These are phyloP conservation scores for Aspergillus sp. DNA, from an alignment of 2,329 filamentous ascomycete genomes.

Conservation along the genomic window DNA sequence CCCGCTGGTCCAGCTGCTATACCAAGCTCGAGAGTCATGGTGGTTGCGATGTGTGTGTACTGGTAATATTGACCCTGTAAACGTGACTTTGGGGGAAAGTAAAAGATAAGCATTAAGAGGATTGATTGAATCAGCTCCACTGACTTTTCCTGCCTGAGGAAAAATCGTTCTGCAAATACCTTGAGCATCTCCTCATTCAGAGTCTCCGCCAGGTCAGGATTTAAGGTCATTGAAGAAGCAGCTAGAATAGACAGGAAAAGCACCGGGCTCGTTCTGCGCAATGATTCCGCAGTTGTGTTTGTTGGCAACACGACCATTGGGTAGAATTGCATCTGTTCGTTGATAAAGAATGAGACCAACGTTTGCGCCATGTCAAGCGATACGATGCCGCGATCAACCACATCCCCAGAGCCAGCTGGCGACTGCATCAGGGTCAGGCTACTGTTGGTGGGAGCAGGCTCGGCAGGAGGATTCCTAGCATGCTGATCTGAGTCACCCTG, in stretches of 20 bases:
- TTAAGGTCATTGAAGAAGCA: not conserved
- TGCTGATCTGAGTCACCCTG: not conserved
- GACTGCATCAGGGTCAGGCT: not conserved
- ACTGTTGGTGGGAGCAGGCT: not conserved
- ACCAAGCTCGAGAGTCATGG: slow-evolving; percentile 4
- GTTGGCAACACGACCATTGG: not conserved
- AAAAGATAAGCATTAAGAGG: slow-evolving; percentile 52
- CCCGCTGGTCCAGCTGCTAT: not conserved
- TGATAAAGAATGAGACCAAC: not conserved
- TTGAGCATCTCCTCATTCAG: slow-evolving; percentile 4
- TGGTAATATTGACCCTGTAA: slow-evolving; percentile 54
- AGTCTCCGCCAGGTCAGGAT: not conserved
- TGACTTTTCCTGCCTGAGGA: slow-evolving; percentile 3
- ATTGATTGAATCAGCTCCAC: slow-evolving; percentile 47
- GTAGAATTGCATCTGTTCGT: not conserved
- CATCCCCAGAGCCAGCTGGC: not conserved
- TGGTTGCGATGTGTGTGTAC: slow-evolving; percentile 53
- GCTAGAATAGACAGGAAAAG: slow-evolving; percentile 7
- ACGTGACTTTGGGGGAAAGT: slow-evolving; percentile 51
- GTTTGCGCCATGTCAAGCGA: not conserved
- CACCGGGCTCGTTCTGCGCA: slow-evolving; percentile 3
- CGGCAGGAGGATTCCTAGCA: not conserved
- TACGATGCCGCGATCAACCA: not conserved
- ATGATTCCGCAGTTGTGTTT: not conserved
- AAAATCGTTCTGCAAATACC: not conserved